A percentile compares a stretch with the other conserved stretches of the same genome.
Evolutionary conservation across 2,329 filamentous ascomycete genomes (phyloP).

Genomic region (Fusarium mangiferae): DNA sequence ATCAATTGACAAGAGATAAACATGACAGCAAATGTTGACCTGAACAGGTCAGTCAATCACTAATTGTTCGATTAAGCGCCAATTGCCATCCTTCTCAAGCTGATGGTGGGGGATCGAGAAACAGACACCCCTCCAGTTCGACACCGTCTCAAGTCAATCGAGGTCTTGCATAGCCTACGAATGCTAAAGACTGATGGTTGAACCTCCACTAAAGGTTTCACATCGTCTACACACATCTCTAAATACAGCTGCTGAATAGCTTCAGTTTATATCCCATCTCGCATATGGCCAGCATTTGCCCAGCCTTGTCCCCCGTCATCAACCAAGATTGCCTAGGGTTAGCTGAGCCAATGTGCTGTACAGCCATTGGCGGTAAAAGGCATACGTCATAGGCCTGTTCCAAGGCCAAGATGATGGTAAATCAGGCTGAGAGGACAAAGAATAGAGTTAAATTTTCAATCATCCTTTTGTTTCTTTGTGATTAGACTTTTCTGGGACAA

Average conservation of each 20-base stretch:
- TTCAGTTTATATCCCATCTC: background rate
- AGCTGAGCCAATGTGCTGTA: slow-evolving; percentile 31
- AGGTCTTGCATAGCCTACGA: slow-evolving; percentile 5
- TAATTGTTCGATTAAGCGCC: background rate
- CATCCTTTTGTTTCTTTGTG: background rate
- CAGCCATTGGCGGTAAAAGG: slow-evolving; percentile 25
- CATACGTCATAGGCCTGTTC: slow-evolving; percentile 38
- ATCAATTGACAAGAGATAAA: background rate
- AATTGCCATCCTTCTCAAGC: slow-evolving; percentile 10
- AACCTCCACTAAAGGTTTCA: background rate
- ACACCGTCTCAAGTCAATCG: slow-evolving; percentile 10
- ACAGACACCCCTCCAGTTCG: slow-evolving; percentile 33
- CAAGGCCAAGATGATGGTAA: slow-evolving; percentile 31
- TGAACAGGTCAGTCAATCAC: background rate
- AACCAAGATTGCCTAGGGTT: background rate
- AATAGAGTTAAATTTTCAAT: slow-evolving; percentile 15
- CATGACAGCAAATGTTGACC: background rate
- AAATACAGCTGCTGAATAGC: background rate
- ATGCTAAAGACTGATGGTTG: background rate
- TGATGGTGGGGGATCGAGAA: slow-evolving; percentile 4
- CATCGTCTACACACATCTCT: background rate
- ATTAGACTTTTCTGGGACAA: background rate
- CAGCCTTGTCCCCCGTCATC: slow-evolving; percentile 26
- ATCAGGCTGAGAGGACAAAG: slow-evolving; percentile 26
- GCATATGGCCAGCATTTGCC: slow-evolving; percentile 5